These are phyloP conservation scores for Chenopodium quinoa DNA, from an alignment of 148 eudicot genomes.

Conservation along the genomic window DNA sequence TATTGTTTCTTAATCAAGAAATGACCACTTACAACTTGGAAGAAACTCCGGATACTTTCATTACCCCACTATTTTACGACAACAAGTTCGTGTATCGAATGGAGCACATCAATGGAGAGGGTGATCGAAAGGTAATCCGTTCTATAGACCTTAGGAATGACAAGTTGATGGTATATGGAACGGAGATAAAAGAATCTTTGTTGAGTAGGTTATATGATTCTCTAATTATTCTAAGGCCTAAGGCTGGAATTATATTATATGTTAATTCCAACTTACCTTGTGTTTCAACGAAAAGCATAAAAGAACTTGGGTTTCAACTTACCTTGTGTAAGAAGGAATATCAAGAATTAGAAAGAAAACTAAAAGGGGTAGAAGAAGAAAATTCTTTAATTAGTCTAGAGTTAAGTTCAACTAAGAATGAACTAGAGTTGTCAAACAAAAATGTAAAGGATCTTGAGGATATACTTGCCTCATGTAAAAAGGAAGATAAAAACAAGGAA, in stretches of 20 bases:
- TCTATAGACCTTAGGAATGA: constrained; percentile 18
- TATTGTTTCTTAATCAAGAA: neutral
- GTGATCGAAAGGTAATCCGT: neutral
- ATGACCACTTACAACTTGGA: constrained; percentile 19
- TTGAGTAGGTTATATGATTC: constrained; percentile 15
- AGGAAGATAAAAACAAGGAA: neutral
- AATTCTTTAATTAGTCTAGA: neutral
- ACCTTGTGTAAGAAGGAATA: constrained; percentile 5
- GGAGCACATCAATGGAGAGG: constrained; percentile 3
- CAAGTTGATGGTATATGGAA: constrained; percentile 21
- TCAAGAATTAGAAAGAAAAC: neutral
- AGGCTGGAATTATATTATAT: neutral
- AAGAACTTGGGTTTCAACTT: constrained; percentile 9
- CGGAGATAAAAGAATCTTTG: constrained; percentile 6
- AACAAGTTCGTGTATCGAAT: constrained; percentile 18
- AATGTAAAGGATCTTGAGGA: constrained; percentile 2
- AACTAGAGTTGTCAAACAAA: neutral
- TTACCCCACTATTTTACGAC: neutral
- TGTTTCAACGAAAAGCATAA: neutral
- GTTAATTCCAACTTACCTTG: constrained; percentile 20
- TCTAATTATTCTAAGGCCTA: neutral
- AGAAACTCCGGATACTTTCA: constrained; percentile 21
- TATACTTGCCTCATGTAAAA: neutral
- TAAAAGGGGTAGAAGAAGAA: constrained; percentile 1
- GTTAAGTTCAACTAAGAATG: neutral